Base-by-base conservation (phyloP, 2,329 filamentous ascomycete species). In the Pseudogymnoascus sp. region DNA sequence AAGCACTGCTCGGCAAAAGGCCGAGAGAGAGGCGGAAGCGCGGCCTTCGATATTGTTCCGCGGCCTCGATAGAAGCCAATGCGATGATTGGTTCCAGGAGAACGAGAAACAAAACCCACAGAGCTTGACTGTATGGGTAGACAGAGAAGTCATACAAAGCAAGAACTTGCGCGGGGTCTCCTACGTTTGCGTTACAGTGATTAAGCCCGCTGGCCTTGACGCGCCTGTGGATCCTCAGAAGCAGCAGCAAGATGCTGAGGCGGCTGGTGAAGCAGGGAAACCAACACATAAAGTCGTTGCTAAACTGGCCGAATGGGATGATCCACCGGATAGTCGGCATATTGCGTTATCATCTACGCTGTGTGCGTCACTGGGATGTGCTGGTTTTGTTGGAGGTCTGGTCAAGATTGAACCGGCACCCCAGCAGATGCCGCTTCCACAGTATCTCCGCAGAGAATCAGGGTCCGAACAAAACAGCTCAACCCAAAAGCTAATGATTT, bases 371-470 rank as follows among this genome's bases (percentile, higher is more conserved):
- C 80, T 99, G 21, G 87, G 87, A 2, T 86, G 84, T 62, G 79
- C 84, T 40, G 87, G 86, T 1, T 82, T 96, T 61, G 89, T 96
- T 9, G 95, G 95, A 11, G 91, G 92, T 0, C 85, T 97, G 44
- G 83, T 96, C 63, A 91, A 93, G 66, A 82, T 99, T 31, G 92
- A 97, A 72, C 87, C 90, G 9, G 93, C 93, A 0, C 86, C 90
- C 13, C 78, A 82, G 42, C 89, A 88, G 62, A 78, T 91, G n/a
- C 80, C 87, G 5, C 85, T 36, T 47, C 38, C 61, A 44, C 67
- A 62, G 38, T 71, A 74, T 62, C 67, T n/a, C 62, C 68, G 26
- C 71, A 70, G 65, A 65, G 61, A 66, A 68, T 62, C 10, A 86
- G 64, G 86, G 84, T 42, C 80, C 84, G 0, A 78, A 91, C 4